These are phyloP conservation scores for Citrus australasica DNA, from an alignment of 345 rosid genomes.

Conservation along the genomic window DNA sequence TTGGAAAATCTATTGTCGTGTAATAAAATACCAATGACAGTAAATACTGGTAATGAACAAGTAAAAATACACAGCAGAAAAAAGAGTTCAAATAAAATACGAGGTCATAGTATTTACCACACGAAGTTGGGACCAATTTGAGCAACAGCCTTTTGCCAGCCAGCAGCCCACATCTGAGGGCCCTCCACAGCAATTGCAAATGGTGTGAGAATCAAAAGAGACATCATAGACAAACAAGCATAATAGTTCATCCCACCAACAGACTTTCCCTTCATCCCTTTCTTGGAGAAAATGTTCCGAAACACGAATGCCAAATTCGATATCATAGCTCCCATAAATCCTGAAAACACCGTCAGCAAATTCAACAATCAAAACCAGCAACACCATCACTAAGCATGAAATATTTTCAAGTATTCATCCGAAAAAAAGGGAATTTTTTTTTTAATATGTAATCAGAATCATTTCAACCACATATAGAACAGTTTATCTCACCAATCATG, in stretches of 20 bases:
- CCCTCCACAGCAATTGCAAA: constrained; percentile 96
- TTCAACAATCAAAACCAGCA: constrained; percentile 7
- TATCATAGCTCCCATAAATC: constrained; percentile 99
- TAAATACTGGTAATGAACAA: background rate
- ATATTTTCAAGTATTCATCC: background rate
- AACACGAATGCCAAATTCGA: constrained; percentile 93
- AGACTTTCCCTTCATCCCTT: constrained; percentile 92
- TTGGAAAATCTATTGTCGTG: background rate
- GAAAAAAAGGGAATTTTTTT: too few relatives aligned
- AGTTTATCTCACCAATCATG: constrained; percentile 59
- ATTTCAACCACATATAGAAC: background rate
- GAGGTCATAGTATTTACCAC: constrained; percentile 40
- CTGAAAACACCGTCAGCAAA: constrained; percentile 32
- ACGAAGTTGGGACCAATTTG: constrained; percentile 82
- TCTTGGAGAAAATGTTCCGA: constrained; percentile 92
- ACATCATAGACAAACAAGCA: constrained; percentile 84
- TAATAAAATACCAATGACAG: background rate
- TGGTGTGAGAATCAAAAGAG: constrained; percentile 79
- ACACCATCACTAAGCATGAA: background rate
- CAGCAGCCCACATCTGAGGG: constrained; percentile 89
- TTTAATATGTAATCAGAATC: background rate
- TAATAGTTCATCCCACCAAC: constrained; percentile 98
- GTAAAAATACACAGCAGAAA: background rate
- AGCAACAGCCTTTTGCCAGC: constrained; percentile 75
- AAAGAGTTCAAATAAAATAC: background rate